Evolutionary conservation across 2,329 filamentous ascomycete genomes (phyloP), one percentile per base, ranked within the genome.

Genomic region (Pseudogymnoascus sp.): DNA sequence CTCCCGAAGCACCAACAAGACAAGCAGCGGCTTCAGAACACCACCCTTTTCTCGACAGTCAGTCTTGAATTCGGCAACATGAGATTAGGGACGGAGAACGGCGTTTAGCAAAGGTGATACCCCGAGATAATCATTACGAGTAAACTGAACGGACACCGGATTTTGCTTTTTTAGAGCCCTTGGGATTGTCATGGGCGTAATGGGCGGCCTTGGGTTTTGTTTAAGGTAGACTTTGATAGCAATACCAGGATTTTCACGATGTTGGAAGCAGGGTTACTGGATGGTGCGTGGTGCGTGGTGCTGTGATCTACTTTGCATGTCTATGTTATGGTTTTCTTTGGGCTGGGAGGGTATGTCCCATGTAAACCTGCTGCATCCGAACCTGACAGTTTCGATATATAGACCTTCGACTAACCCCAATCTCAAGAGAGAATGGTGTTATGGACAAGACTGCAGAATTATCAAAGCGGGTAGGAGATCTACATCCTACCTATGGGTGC

Each of bases 61-160:
- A 1, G 47, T 7, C 9, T 57, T 57, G 10, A 53, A 57, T 33
- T 31, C 47, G 7, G 19, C 26, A 4, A n/a, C 47, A 57, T 26
- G 47, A 33, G 47, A 33, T n/a, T 57, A 57, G 47, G 47, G 26
- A 57, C 26, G 47, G 47, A 33, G 47, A 57, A 57, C 26, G 47
- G 47, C 47, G 47, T 57, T 57, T 57, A 26, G 47, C 47, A 57
- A 57, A 57, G 47, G 47, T 57, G 47, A 57, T 57, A 57, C 47
- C 47, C 47, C 47, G 47, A 57, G 47, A 57, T 57, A 57, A 57
- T 57, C 47, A 57, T 57, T 31, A 57, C 47, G 47, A 57, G 47
- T 57, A 57, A 57, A 33, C 26, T 57, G 26, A 57, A 57, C 47
- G 47, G 47, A 57, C 47, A 33, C 47, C 47, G 26, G 47, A 57